Percentiles rank a stretch among this genome's conserved stretches.
phyloP scores from a whole-genome alignment of 2,329 filamentous ascomycete genomes.

The Fusarium coicis region DNA sequence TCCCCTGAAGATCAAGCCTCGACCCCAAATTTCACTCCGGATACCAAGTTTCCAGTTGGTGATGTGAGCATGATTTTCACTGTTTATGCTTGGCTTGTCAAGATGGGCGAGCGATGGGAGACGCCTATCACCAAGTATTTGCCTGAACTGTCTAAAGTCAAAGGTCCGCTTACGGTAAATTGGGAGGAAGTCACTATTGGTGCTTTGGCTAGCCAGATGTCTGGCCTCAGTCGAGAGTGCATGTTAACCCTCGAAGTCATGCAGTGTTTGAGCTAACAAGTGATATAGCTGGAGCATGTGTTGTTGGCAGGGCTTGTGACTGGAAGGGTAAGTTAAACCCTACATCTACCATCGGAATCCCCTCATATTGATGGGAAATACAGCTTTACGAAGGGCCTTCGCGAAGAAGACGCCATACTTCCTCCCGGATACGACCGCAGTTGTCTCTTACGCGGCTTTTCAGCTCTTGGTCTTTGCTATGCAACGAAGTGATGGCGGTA shows the following conservation, averaged over 20 bases:
- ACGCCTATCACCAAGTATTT: conserved; percentile 44
- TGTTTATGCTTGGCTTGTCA: conserved; percentile 47
- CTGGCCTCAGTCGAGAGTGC: conserved; percentile 37
- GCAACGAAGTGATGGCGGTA: neutral
- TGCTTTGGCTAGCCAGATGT: conserved; percentile 34
- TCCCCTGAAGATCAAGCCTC: conserved; percentile 18
- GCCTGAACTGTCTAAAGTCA: conserved; percentile 36
- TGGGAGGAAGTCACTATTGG: conserved; percentile 38
- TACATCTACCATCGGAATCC: fast-evolving
- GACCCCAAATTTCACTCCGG: conserved; percentile 26
- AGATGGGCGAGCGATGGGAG: conserved; percentile 45
- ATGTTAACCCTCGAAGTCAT: neutral
- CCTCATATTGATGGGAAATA: too few relatives aligned
- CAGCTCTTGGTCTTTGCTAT: conserved; percentile 37
- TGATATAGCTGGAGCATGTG: conserved; percentile 19
- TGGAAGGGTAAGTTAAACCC: conserved; percentile 9
- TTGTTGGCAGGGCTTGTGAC: conserved; percentile 9
- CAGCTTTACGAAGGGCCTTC: neutral
- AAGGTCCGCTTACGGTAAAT: neutral
- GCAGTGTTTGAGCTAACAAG: neutral
- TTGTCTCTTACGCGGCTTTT: conserved; percentile 37
- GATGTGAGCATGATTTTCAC: conserved; percentile 49
- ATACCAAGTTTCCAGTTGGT: conserved; percentile 45
- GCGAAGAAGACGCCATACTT: conserved; percentile 26
- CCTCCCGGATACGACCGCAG: conserved; percentile 30